phyloP scores from a whole-genome alignment of 1,139 yeast genomes.

The Lodderomyces orthopsilosis region DNA sequence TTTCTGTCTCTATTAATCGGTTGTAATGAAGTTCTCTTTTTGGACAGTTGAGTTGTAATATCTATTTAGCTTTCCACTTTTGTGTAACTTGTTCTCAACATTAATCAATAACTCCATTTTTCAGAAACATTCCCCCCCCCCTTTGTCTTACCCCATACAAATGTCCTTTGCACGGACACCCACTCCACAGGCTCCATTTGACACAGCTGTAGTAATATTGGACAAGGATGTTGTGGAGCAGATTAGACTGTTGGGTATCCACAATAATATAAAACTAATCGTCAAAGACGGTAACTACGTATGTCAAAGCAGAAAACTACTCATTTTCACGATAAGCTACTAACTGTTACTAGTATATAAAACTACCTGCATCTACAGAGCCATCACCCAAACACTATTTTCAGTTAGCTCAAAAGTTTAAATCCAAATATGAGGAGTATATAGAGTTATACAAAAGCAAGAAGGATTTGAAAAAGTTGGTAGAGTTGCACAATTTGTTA shows the following conservation, averaged over 20 bases:
- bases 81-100: too few species aligned
- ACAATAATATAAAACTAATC: slow-evolving; percentile 29
- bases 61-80: too few species aligned
- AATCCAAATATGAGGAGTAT: slow-evolving; percentile 38
- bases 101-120: background rate
- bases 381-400: slow-evolving; percentile 18
- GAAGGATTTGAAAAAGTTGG: slow-evolving; percentile 26
- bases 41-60: too few species aligned
- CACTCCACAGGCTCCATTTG: background rate
- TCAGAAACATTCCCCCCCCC: background rate
- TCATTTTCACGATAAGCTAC: background rate
- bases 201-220: slow-evolving; percentile 20
- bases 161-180: background rate
- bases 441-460: slow-evolving; percentile 27
- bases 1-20: too few species aligned
- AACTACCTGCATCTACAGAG: background rate
- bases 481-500: slow-evolving; percentile 34
- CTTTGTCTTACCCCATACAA: background rate
- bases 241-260: slow-evolving; percentile 16
- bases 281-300: slow-evolving; percentile 37
- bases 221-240: slow-evolving; percentile 25
- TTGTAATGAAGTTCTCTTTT: too few species aligned
- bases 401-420: slow-evolving; percentile 36
- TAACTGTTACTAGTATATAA: background rate
- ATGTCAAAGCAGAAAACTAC: slow-evolving; percentile 14